These are phyloP conservation scores for Pichia kluyveri DNA, from an alignment of 805 yeast species.

Conservation along the genomic window DNA sequence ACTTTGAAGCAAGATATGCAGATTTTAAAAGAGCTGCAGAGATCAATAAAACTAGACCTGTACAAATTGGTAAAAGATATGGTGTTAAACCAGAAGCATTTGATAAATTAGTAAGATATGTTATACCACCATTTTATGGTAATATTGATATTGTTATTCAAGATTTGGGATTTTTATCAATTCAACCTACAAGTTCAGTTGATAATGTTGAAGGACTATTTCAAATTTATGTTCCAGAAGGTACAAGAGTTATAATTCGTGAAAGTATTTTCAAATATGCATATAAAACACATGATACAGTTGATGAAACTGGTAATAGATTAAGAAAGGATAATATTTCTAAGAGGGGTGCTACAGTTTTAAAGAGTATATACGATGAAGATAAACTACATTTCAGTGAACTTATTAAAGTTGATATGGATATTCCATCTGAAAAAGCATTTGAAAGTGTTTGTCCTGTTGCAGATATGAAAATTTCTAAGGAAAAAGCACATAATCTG, in stretches of 20 bases:
- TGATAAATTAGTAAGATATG: conserved; percentile 32
- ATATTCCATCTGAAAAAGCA: conserved; percentile 10
- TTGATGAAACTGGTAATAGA: conserved; percentile 12
- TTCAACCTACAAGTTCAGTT: conserved; percentile 47
- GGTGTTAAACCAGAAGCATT: conserved; percentile 19
- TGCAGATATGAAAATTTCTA: conserved; percentile 1
- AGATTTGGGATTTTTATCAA: conserved; percentile 53
- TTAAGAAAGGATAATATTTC: conserved; percentile 11
- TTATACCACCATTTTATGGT: conserved; percentile 67
- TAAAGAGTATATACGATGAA: conserved; percentile 11
- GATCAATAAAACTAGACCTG: conserved; percentile 17
- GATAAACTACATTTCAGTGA: conserved; percentile 17
- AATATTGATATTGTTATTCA: conserved; percentile 55
- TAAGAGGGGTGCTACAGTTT: conserved; percentile 5
- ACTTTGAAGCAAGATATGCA: conserved; percentile 28
- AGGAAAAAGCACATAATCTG: not conserved
- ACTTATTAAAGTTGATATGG: conserved; percentile 13
- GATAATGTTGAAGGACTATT: conserved; percentile 23
- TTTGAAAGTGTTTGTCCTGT: conserved; percentile 10
- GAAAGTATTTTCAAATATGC: conserved; percentile 22
- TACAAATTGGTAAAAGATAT: conserved; percentile 18
- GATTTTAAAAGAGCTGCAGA: conserved; percentile 26
- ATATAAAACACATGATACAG: conserved; percentile 14
- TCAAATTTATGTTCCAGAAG: conserved; percentile 48
- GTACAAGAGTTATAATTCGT: conserved; percentile 44